Percentiles rank a stretch among this genome's conserved stretches.
Evolutionary conservation across 345 rosid genomes (phyloP).

Genomic region (Leavenworthia alabamica): DNA sequence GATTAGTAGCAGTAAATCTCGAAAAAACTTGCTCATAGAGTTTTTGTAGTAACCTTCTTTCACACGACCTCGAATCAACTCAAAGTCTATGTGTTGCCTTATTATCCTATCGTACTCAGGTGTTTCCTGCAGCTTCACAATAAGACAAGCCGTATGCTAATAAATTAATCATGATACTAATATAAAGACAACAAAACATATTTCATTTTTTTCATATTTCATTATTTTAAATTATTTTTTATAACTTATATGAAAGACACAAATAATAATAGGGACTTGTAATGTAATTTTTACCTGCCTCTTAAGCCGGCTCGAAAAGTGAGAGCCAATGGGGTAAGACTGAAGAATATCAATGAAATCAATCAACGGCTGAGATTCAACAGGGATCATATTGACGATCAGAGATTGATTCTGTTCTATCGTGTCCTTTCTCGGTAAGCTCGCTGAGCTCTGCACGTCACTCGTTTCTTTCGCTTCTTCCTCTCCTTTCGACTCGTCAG

Average conservation of each 20-base stretch:
- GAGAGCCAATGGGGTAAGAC: conserved; percentile 45
- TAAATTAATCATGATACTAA: neutral
- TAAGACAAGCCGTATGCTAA: neutral
- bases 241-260: no score
- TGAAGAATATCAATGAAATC: conserved; percentile 41
- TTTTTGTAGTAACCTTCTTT: conserved; percentile 42
- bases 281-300: conserved; percentile 42
- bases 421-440: conserved; percentile 36
- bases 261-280: neutral
- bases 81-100: conserved; percentile 53
- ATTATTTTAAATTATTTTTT: no score
- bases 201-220: no score
- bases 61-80: conserved; percentile 39
- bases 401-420: conserved; percentile 36
- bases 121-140: conserved; percentile 41
- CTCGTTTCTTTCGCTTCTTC: conserved; percentile 29
- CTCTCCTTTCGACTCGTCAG: conserved; percentile 34
- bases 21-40: conserved; percentile 37
- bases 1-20: conserved; percentile 55
- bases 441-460: conserved; percentile 67
- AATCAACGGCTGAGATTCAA: conserved; percentile 49
- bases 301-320: conserved; percentile 52
- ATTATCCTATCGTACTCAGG: conserved; percentile 36
- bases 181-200: neutral
- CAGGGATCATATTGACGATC: conserved; percentile 11